Base-by-base conservation (phyloP, 2,329 filamentous ascomycete species). In the Byssoonygena ceratinophila region DNA sequence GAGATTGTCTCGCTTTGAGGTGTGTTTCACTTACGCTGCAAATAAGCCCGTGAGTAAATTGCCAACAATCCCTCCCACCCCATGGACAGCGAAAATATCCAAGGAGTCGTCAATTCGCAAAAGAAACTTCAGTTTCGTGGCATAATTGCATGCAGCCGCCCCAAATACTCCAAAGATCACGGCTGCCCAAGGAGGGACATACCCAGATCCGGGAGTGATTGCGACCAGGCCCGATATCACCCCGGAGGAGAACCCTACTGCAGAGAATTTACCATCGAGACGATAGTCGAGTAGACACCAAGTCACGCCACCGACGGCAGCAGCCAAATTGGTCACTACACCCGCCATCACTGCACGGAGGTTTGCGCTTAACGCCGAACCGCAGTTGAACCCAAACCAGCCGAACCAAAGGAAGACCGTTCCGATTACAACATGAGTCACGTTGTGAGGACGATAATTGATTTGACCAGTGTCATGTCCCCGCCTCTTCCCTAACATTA, bases 321-420 rank as follows among this genome's bases (percentile, higher is more conserved):
- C 89, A 22, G 88, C 83, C 27, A 94, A 73, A 66, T 94, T 92
- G 51, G 89, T 94, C 40, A 91, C 86, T 1, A 91, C 76, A 9
- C 85, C 85, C 41, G 89, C 89, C 83, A 94, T 88, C 61, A 94
- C 78, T 41, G 87, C 87, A 46, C 89, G 83, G 64, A 94, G 69
- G 68, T 92, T 94, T 48, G 87, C 87, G 46, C 82, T 76, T 52
- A 92, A 74, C 12, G 87, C 88, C 14, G 84, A 89, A 58, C 88
- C 88, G 46, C 86, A 87, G 62, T 94, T 95, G 80, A 95, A 95
- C 45, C 89, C 89, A 63, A 94, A 94, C 89, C 88, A 95, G 51
- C 89, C 89, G 14, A 94, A 85, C 88, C 89, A 95, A 14, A 95
- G 81, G 71, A 95, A 94, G 44, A 94, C 87, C 2, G 89, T 94